Evolutionary conservation across 1,284 basidiomycete species (phyloP).

Genomic region (Pseudozyma hubeiensis): DNA sequence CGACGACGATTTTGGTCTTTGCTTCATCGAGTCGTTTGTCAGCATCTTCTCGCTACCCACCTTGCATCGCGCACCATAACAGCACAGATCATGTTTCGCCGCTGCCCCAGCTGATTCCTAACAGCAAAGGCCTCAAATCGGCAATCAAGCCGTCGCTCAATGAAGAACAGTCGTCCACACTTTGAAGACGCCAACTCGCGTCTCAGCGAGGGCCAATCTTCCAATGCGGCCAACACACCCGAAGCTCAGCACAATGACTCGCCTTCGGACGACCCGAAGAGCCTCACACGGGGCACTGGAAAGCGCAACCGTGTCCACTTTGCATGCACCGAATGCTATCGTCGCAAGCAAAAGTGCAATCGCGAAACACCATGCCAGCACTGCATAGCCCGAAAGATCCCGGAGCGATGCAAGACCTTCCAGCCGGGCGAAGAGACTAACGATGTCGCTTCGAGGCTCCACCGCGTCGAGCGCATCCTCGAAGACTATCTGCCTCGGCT

Average conservation of each 20-base stretch:
- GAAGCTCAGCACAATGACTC: constrained; percentile 26
- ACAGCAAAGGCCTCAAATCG: too few relatives aligned
- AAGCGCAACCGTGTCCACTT: constrained; percentile 63
- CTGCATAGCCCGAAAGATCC: constrained; percentile 65
- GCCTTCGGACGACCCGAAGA: constrained; percentile 28
- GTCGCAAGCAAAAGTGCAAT: constrained; percentile 66
- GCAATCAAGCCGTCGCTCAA: not conserved
- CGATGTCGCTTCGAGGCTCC: constrained; percentile 55
- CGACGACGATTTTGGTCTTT: too few relatives aligned
- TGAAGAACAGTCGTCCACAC: constrained; percentile 24
- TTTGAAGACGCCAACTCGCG: constrained; percentile 25
- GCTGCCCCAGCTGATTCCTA: not conserved
- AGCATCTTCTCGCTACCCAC: too few relatives aligned
- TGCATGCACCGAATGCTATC: constrained; percentile 66
- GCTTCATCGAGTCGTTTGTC: too few relatives aligned
- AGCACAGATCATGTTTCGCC: constrained; percentile 2
- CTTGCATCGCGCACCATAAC: too few relatives aligned
- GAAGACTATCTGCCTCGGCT: constrained; percentile 52
- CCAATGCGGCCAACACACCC: constrained; percentile 34
- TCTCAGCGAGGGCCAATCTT: constrained; percentile 30
- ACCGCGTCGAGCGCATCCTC: constrained; percentile 52
- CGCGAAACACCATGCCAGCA: constrained; percentile 65
- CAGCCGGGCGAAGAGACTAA: constrained; percentile 58
- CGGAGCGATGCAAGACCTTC: constrained; percentile 64
- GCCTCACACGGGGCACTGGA: constrained; percentile 28